Conservation (phyloP, 2,329 filamentous ascomycete species). For the Aspergillus amoenus region DNA sequence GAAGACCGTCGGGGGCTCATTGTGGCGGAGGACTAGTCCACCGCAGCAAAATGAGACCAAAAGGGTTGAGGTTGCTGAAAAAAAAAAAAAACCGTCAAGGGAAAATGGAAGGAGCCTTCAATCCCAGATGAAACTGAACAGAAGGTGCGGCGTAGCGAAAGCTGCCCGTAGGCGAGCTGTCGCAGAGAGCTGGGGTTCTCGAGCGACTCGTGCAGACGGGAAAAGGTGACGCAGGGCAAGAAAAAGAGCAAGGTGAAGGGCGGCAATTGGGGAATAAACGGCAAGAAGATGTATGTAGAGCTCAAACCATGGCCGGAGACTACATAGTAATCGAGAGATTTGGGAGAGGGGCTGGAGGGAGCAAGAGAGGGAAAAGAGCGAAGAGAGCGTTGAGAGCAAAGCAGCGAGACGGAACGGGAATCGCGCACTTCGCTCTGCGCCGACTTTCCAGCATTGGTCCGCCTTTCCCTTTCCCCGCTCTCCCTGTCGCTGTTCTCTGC, state of each 20-base stretch:
- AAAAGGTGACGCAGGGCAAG: constrained; percentile 12
- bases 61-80: constrained; percentile 4
- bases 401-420: constrained; percentile 25
- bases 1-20: constrained; percentile 85
- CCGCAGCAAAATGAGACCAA: constrained; percentile 16
- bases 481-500: not conserved
- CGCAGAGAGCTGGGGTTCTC: constrained; percentile 21
- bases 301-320: constrained; percentile 34
- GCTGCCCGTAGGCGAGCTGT: constrained; percentile 24
- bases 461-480: constrained; percentile 11
- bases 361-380: constrained; percentile 31
- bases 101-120: constrained; percentile 7
- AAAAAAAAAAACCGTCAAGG: not conserved
- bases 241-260: constrained; percentile 13
- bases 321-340: constrained; percentile 44
- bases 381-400: constrained; percentile 27
- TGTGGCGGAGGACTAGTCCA: constrained; percentile 21
- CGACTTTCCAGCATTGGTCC: constrained; percentile 8
- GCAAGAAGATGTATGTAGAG: constrained; percentile 24
- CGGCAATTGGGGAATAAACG: constrained; percentile 27
- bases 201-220: constrained; percentile 21
- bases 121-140: constrained; percentile 6
- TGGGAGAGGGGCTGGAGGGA: constrained; percentile 32
- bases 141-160: constrained; percentile 8
- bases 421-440: constrained; percentile 1